Conservation (phyloP, 2,329 filamentous ascomycete species). For the Pseudogymnoascus sp. region DNA sequence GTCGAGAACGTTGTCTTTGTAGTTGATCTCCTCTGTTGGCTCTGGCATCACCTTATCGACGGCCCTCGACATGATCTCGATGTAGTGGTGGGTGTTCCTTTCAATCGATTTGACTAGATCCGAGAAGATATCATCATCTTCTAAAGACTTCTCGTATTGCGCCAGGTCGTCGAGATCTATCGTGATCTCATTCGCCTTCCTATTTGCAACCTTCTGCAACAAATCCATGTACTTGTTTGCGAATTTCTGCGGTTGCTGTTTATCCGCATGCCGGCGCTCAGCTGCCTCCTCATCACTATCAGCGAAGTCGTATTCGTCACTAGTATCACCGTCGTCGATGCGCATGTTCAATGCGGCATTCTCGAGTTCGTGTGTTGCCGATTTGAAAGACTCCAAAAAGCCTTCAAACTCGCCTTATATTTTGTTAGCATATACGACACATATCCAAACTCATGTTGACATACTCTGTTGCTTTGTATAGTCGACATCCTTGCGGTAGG, state of each 20-base stretch:
- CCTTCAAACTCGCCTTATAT: slow-evolving; percentile 69
- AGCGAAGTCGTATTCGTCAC: slow-evolving; percentile 91
- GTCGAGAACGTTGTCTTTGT: slow-evolving; percentile 96
- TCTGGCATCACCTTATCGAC: slow-evolving; percentile 81
- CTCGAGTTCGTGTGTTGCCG: slow-evolving; percentile 66
- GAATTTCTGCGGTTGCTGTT: slow-evolving; percentile 48
- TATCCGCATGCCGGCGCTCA: slow-evolving; percentile 40
- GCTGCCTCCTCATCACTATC: slow-evolving; percentile 64
- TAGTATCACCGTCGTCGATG: slow-evolving; percentile 79
- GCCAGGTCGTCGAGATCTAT: slow-evolving; percentile 87
- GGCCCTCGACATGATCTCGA: slow-evolving; percentile 83
- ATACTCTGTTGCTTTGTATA: slow-evolving; percentile 81
- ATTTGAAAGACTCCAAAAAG: slow-evolving; percentile 86
- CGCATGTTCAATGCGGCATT: slow-evolving; percentile 79
- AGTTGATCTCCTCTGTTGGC: slow-evolving; percentile 72
- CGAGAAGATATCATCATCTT: slow-evolving; percentile 49
- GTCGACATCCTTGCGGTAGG: slow-evolving; percentile 71
- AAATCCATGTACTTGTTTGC: slow-evolving; percentile 84
- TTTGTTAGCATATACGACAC: neutral
- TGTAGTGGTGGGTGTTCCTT: slow-evolving; percentile 88
- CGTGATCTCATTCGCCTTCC: slow-evolving; percentile 67
- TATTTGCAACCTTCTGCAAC: slow-evolving; percentile 80
- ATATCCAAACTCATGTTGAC: slow-evolving; percentile 29
- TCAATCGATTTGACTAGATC: slow-evolving; percentile 80
- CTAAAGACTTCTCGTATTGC: slow-evolving; percentile 66